Evolutionary conservation across 1,139 yeast genomes (phyloP).

Genomic region (Candida pseudocylindracea): DNA sequence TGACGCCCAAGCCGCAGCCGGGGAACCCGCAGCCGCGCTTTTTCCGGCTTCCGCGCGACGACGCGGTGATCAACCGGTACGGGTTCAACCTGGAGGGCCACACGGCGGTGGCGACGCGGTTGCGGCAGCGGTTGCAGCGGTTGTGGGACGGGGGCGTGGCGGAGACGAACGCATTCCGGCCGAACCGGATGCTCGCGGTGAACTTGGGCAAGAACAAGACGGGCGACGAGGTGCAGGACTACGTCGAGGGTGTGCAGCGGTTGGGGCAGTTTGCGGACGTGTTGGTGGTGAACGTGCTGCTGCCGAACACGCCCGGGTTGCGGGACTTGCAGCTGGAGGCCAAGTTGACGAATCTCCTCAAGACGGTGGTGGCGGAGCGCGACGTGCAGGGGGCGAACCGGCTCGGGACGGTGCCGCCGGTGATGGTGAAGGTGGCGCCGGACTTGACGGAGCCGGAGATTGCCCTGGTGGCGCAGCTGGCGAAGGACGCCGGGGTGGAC

Average conservation of each 20-base stretch:
- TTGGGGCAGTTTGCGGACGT: constrained; percentile 80
- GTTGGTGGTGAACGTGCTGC: constrained; percentile 76
- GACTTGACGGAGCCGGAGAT: constrained; percentile 71
- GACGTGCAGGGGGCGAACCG: constrained; percentile 16
- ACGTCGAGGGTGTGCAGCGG: constrained; percentile 59
- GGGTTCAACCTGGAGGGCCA: constrained; percentile 93
- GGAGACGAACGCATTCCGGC: constrained; percentile 31
- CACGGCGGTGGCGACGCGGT: constrained; percentile 39
- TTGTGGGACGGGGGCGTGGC: constrained; percentile 6
- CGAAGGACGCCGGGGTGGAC: constrained; percentile 57
- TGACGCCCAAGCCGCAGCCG: constrained; percentile 83
- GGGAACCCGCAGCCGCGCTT: constrained; percentile 87
- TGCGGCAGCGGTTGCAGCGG: constrained; percentile 34
- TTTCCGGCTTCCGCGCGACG: constrained; percentile 66
- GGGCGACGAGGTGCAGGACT: constrained; percentile 80
- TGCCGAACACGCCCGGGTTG: constrained; percentile 92
- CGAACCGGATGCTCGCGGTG: constrained; percentile 50
- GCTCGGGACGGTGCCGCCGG: constrained; percentile 37
- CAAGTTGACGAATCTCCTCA: constrained; percentile 43
- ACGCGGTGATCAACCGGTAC: constrained; percentile 81
- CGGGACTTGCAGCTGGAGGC: constrained; percentile 67
- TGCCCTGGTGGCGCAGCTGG: constrained; percentile 63
- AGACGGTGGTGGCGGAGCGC: constrained; percentile 42
- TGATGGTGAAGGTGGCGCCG: constrained; percentile 83
- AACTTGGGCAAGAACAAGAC: constrained; percentile 82